Conservation (phyloP, 2,329 filamentous ascomycete genomes). For the Microdochium bolleyi region DNA sequence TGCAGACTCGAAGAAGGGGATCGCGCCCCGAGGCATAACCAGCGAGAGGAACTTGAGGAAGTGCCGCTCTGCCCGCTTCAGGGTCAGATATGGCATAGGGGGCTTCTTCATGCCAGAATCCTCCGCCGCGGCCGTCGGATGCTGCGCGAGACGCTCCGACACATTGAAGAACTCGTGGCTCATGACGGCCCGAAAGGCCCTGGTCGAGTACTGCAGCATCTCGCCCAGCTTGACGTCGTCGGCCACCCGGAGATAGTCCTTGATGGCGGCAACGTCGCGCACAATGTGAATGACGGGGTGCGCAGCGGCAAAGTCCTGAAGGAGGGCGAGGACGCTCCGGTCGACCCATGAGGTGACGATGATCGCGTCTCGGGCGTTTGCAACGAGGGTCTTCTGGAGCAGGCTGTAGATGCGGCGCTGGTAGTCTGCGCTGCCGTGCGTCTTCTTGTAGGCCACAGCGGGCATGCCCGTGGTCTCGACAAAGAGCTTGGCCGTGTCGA, state of each 20-base stretch:
- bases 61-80: constrained; percentile 61
- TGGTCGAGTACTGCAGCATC: constrained; percentile 47
- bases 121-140: constrained; percentile 6
- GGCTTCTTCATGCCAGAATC: constrained; percentile 24
- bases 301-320: constrained; percentile 53
- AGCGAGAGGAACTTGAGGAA: constrained; percentile 62
- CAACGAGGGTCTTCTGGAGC: constrained; percentile 48
- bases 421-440: constrained; percentile 54
- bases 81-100: constrained; percentile 52
- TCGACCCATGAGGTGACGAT: constrained; percentile 70
- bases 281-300: constrained; percentile 66
- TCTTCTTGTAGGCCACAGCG: constrained; percentile 54
- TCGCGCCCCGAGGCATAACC: constrained; percentile 43
- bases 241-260: constrained; percentile 50
- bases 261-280: constrained; percentile 57
- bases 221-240: constrained; percentile 48
- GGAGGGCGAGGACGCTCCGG: constrained; percentile 47
- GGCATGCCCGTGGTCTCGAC: constrained; percentile 54
- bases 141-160: constrained; percentile 41
- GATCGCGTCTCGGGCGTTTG: constrained; percentile 53
- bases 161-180: constrained; percentile 74
- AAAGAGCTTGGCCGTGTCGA: constrained; percentile 64
- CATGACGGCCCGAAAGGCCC: constrained; percentile 56
- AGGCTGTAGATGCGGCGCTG: constrained; percentile 55
- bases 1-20: constrained; percentile 53